Base-by-base conservation (phyloP, 371 early-diverging fungal species). In the Parasitella parasitica region DNA sequence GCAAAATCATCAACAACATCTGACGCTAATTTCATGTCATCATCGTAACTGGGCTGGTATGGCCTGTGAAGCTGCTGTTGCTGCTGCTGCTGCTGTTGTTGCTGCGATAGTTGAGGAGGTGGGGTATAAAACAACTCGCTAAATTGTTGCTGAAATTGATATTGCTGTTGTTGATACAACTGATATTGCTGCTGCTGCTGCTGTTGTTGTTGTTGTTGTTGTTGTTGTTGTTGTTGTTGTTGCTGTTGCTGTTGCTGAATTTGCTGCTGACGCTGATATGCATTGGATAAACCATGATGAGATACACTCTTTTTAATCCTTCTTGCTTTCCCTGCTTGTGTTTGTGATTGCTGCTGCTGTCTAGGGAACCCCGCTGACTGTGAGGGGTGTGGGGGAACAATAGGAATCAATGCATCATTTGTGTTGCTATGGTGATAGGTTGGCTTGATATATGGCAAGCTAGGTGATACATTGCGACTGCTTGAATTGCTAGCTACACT, bases 261-360 rank as follows among this genome's bases (percentile, higher is more conserved):
- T 39, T 30, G 53, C 26, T 66, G 59, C 15, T 63, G 64, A 11
- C 58, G 62, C 3, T 55, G 59, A 27, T 53, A 60, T 15, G 57
- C 37, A 6, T 32, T 59, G 1, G 66, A 66, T 22, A 71, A 15
- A 5, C 63, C 63, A 46, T 61, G 66, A 12, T 48, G 38, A 22
- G 63, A 66, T 11, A 46, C 35, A 30, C 59, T 59, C 38, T 69
- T 69, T 41, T 57, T 62, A 15, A 67, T 51, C n/a, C 63, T 34
- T 20, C 57, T 43, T 6, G 57, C 53, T 28, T 64, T 64, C 7
- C 59, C 67, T 36, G 16, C 16, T 27, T 28, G 58, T 16, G 32
- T 7, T 11, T 43, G 43, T 43, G 43, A 41, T 15, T 16, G 57
- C 3, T 20, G 35, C 18, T 46, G 60, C 32, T 67, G 67, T 46